Base-by-base conservation (phyloP, 192 early-diverging fungal species). In the Rhizoclosmatium sp. region DNA sequence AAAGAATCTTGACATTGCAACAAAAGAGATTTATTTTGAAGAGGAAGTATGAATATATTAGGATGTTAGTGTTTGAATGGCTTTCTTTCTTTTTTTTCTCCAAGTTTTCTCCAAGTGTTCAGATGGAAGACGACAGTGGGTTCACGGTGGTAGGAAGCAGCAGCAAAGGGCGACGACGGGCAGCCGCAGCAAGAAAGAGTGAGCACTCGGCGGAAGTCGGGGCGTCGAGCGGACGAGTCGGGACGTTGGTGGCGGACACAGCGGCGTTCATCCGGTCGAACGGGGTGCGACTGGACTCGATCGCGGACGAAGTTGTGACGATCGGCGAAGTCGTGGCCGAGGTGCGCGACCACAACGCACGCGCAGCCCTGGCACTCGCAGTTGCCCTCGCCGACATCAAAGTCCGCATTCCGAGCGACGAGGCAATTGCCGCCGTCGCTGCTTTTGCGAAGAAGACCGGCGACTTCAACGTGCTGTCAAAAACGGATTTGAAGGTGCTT, bases 371-470 rank as follows among this genome's bases (percentile, higher is more conserved):
- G 59, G 59, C 39, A 2, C 72, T 75, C 9, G 72, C 72, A 21
- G 59, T 44, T 10, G 56, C 72, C 14, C 59, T 75, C 10, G 16
- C 72, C 7, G 59, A 62, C 59, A 42, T 75, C 16, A 60, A 75
- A 39, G 39, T 39, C 14, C 72, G 72, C 1, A 5, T 42, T 41
- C 76, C 76, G 39, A 71, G 45, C 42, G 51, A 78, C 31, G 51
- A 78, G 45, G 41, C 14, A 0, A 47, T 78, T n/a, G 76, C 76
- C 2, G 65, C 76, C 14, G 96, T 98, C 16, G 85, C 93, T 40
- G 89, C 88, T 4, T 98, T 98, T 85, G 87, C 97, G 56, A 94
- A 93, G 75, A 92, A 92, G 79, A 97, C 97, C 3, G 97, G 97
- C 59, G 97, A 99, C 85, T 97, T 91, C 81, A 80, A 93, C 31